A percentile compares a stretch with the other conserved stretches of the same genome.
Evolutionary conservation across 208 protist species (phyloP).

Genomic region (Acanthamoeba triangularis): DNA sequence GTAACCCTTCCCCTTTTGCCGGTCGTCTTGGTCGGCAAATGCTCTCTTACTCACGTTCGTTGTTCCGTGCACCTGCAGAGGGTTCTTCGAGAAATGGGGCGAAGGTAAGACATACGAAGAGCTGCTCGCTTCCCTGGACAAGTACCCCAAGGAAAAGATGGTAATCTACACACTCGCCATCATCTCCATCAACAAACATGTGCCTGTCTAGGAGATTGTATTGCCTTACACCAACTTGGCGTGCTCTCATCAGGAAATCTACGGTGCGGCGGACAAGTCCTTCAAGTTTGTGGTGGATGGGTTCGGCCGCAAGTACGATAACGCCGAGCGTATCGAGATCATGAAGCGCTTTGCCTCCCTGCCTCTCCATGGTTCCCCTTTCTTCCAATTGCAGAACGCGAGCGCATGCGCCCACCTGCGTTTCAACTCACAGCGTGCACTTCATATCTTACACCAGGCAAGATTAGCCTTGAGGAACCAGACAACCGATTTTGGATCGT

Average conservation of each 20-base stretch:
- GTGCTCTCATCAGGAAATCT: neutral
- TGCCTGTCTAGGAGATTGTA: neutral
- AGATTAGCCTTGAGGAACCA: neutral
- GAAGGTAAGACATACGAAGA: slow-evolving; percentile 66
- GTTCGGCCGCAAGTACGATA: slow-evolving; percentile 46
- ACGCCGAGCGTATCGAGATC: slow-evolving; percentile 41
- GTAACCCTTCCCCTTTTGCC: neutral
- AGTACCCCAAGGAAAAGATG: slow-evolving; percentile 35
- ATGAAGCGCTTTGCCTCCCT: slow-evolving; percentile 65
- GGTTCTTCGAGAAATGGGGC: slow-evolving; percentile 71
- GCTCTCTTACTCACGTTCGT: neutral
- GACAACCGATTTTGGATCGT: slow-evolving; percentile 67
- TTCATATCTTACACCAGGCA: neutral
- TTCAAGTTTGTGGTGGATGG: slow-evolving; percentile 68
- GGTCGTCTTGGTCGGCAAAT: neutral
- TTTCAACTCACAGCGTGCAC: neutral
- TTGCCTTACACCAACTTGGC: neutral
- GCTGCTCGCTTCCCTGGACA: slow-evolving; percentile 14
- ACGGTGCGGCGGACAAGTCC: slow-evolving; percentile 11
- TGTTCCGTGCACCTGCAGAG: neutral
- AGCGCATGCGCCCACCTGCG: neutral
- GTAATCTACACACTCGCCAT: neutral
- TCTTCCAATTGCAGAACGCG: no score
- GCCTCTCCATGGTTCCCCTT: neutral
- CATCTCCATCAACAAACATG: neutral